Conservation (phyloP, 306 rosid species). For the Lathyrus tuberosus region DNA sequence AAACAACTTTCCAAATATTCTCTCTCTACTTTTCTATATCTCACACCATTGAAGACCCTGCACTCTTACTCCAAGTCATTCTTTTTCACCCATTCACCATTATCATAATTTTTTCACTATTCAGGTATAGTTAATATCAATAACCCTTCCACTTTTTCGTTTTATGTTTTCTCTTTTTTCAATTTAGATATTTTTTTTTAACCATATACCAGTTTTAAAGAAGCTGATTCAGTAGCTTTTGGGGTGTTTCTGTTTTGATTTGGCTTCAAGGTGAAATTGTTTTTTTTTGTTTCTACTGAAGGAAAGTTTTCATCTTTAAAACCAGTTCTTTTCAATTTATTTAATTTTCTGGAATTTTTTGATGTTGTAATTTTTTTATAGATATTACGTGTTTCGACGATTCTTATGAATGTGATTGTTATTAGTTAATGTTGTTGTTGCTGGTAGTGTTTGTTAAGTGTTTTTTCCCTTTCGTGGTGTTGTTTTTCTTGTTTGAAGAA, state of each 20-base stretch:
- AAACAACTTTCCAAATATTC: no score
- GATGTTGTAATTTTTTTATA: neutral
- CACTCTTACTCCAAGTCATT: neutral
- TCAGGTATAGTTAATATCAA: slow-evolving; percentile 17
- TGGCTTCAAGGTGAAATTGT: slow-evolving; percentile 12
- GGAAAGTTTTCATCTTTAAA: slow-evolving; percentile 25
- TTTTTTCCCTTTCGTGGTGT: slow-evolving; percentile 33
- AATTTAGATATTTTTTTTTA: no score
- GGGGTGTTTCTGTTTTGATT: neutral
- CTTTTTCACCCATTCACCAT: slow-evolving; percentile 2
- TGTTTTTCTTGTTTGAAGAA: slow-evolving; percentile 48
- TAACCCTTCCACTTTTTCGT: neutral
- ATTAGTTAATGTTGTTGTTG: neutral
- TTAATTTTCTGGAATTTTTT: neutral
- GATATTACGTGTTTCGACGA: slow-evolving; percentile 2
- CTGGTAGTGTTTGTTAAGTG: slow-evolving; percentile 6
- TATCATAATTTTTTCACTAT: slow-evolving; percentile 1
- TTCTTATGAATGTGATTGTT: neutral
- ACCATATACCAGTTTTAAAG: neutral
- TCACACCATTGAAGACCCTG: slow-evolving; percentile 25
- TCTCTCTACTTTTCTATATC: no score
- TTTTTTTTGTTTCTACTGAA: slow-evolving; percentile 1
- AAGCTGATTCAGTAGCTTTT: slow-evolving; percentile 10
- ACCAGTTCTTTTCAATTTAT: neutral
- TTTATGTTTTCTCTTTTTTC: neutral